These are phyloP conservation scores for Fraxinus greggii DNA, from an alignment of 305 asterid species.

Conservation along the genomic window DNA sequence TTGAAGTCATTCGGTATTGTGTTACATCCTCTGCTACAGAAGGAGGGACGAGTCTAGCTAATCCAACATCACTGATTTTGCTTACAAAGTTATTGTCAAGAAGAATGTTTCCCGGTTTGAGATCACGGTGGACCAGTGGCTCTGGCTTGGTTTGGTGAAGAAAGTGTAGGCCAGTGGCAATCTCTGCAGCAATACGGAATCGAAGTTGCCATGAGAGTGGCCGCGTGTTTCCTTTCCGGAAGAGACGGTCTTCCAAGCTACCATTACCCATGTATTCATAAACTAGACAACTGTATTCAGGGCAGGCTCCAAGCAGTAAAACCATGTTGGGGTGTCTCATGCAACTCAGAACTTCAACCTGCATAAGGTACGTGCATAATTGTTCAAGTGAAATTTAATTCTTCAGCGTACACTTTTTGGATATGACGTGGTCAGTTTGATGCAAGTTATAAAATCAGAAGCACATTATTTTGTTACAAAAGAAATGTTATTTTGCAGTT, in stretches of 20 bases:
- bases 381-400: background rate
- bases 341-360: constrained; percentile 85
- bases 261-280: constrained; percentile 90
- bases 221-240: constrained; percentile 41
- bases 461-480: background rate
- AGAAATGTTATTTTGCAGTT: background rate
- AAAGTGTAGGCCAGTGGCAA: constrained; percentile 70
- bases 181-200: constrained; percentile 75
- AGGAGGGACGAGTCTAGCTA: constrained; percentile 81
- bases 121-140: constrained; percentile 89
- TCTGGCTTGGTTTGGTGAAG: constrained; percentile 93
- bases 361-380: constrained; percentile 5
- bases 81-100: constrained; percentile 75
- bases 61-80: constrained; percentile 85
- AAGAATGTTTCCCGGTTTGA: constrained; percentile 77
- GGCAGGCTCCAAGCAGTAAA: constrained; percentile 91
- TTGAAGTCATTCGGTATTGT: constrained; percentile 71
- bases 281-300: constrained; percentile 90
- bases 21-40: constrained; percentile 59
- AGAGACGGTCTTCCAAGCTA: constrained; percentile 81
- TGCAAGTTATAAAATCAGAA: background rate
- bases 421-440: background rate
- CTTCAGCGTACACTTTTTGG: background rate
- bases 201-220: constrained; percentile 79
- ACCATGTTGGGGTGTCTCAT: constrained; percentile 93